Evolutionary conservation across 176 grass and related monocot genomes (phyloP), one percentile per base, ranked within the genome.

Genomic region (Oryza rufipogon): DNA sequence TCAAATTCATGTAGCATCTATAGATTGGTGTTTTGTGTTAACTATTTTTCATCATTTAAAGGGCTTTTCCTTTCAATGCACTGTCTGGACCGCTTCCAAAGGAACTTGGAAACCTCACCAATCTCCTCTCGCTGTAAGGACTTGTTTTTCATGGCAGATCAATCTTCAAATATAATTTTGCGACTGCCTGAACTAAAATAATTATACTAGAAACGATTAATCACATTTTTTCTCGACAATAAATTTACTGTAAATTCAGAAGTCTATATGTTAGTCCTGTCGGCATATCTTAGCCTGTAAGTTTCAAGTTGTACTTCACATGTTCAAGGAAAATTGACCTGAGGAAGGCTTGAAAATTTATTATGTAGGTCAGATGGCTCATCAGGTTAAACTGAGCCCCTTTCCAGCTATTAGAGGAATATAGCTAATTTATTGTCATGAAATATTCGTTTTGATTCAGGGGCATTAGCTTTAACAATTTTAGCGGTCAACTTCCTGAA

Each of bases 61-160:
- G 92, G 82, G 2, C 22, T 69, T 9, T 91, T 15, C 86, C 72
- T 30, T 64, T 72, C 68, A 95, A 95, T 92, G 76, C 90, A 26
- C 79, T 95, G 46, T 92, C 93, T 44, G 93, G 93, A 76, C 83
- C 80, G 38, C 20, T 95, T 65, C 90, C 90, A 16, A 92, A 91
- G 81, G 93, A 92, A 33, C 83, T 95, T 19, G 93, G 93, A n/a
- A 91, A 92, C 26, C 93, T 95, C 73, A 30, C 68, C 6, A 91
- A 90, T 22, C 83, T 92, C 10, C 22, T 42, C 23, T 64, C 52
- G 22, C 54, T 95, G 93, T 92, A 90, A 90, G 85, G 63, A 51
- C 30, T 79, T 44, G 25, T 72, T 72, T 5, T 72, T 71, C 11
- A 77, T 44, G 11, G 3, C 6, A 70, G 15, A 12, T 22, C 74